These are phyloP conservation scores for Terfezia claveryi DNA, from an alignment of 495 filamentous ascomycete genomes.

Conservation along the genomic window DNA sequence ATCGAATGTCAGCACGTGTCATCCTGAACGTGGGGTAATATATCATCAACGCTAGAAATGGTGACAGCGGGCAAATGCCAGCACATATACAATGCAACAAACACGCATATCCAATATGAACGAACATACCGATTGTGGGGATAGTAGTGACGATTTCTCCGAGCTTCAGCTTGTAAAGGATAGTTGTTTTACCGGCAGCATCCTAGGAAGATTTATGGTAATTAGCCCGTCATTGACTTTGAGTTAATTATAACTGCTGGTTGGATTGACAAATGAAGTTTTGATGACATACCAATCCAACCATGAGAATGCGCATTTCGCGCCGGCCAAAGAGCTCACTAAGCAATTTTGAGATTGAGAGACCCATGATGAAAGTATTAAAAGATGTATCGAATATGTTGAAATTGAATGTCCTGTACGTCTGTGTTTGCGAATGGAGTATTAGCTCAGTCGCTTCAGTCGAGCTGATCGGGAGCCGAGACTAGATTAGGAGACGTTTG, in stretches of 20 bases:
- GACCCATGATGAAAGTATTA: conserved; percentile 63
- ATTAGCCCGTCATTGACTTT: too few species aligned
- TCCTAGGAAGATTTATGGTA: conserved; percentile 25
- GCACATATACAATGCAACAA: neutral
- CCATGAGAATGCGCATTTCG: conserved; percentile 99
- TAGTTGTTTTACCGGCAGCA: conserved; percentile 98
- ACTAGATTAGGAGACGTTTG: too few species aligned
- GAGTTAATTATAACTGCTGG: too few species aligned
- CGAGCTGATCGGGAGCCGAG: conserved; percentile 1
- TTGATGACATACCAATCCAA: conserved; percentile 41
- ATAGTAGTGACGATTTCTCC: conserved; percentile 99
- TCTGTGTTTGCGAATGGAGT: too few species aligned
- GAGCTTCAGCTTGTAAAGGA: conserved; percentile 99
- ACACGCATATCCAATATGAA: too few species aligned
- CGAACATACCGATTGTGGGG: conserved; percentile 83
- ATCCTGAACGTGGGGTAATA: neutral
- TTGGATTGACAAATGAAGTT: too few species aligned
- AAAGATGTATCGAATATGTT: conserved; percentile 1
- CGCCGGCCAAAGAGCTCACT: conserved; percentile 94
- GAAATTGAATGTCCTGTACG: neutral
- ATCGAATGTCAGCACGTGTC: neutral
- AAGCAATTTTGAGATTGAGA: conserved; percentile 81
- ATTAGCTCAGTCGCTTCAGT: too few species aligned
- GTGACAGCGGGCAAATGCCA: neutral
- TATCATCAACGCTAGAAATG: too few species aligned